phyloP scores from a whole-genome alignment of 108 stramenopile genomes.

The Asterionellopsis glacialis region DNA sequence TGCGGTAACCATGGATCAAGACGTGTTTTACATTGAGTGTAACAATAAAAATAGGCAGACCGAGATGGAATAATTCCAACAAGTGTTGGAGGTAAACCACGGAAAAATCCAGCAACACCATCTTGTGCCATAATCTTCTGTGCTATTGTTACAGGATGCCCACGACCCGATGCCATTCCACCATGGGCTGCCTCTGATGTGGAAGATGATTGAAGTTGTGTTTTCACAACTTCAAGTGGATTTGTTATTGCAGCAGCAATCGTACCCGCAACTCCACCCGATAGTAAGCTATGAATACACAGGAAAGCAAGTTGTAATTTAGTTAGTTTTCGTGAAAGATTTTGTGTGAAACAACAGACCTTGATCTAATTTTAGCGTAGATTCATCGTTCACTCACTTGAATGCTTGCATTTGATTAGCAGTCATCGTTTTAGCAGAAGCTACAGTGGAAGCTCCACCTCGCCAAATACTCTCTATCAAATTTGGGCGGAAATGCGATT shows the following conservation, averaged over 20 bases:
- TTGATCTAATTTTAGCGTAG: too few species aligned
- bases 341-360: too few species aligned
- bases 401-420: constrained; percentile 55
- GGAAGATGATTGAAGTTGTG: constrained; percentile 82
- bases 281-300: constrained; percentile 42
- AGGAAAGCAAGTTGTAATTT: background rate
- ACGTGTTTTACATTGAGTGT: constrained; percentile 54
- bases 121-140: constrained; percentile 64
- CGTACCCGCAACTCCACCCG: constrained; percentile 78
- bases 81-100: constrained; percentile 79
- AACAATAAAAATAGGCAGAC: constrained; percentile 88
- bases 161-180: constrained; percentile 27
- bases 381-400: constrained; percentile 49
- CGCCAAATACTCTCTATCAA: background rate
- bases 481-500: too few species aligned
- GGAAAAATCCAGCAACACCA: constrained; percentile 64
- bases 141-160: constrained; percentile 58
- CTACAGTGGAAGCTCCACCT: constrained; percentile 25
- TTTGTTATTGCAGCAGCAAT: constrained; percentile 75
- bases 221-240: constrained; percentile 89
- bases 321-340: background rate
- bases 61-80: constrained; percentile 90
- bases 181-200: constrained; percentile 30
- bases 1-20: constrained; percentile 51
- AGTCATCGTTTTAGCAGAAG: constrained; percentile 46